Conservation (phyloP, 345 rosid genomes). For the Triadica sebifera region DNA sequence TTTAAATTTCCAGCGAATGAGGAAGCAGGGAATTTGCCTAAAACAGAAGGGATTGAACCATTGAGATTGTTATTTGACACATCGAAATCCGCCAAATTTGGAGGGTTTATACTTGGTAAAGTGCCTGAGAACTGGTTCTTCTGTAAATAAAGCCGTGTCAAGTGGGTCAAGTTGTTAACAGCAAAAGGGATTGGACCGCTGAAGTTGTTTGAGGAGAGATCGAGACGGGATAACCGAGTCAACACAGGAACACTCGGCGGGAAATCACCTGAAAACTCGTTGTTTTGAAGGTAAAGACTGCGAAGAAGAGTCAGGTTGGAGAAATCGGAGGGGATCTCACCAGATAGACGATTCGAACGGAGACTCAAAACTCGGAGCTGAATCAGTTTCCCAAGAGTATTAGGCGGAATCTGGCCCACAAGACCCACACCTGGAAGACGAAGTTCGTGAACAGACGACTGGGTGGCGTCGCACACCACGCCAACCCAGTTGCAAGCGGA, state of each 20-base stretch:
- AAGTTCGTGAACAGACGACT: slow-evolving; percentile 52
- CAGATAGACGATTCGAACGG: slow-evolving; percentile 74
- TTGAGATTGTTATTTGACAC: slow-evolving; percentile 76
- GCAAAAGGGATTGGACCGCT: slow-evolving; percentile 66
- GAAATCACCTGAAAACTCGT: slow-evolving; percentile 60
- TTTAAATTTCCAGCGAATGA: slow-evolving; percentile 68
- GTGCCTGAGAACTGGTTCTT: slow-evolving; percentile 65
- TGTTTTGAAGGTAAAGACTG: slow-evolving; percentile 67
- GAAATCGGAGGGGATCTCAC: slow-evolving; percentile 82
- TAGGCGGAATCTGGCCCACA: slow-evolving; percentile 64
- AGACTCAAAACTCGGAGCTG: slow-evolving; percentile 87
- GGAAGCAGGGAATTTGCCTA: slow-evolving; percentile 43
- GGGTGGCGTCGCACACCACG: slow-evolving; percentile 56
- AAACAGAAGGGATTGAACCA: slow-evolving; percentile 67
- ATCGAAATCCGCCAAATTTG: slow-evolving; percentile 43
- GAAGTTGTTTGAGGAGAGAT: slow-evolving; percentile 78
- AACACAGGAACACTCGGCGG: slow-evolving; percentile 57
- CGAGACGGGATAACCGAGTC: slow-evolving; percentile 63
- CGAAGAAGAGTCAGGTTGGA: slow-evolving; percentile 67
- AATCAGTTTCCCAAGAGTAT: slow-evolving; percentile 62
- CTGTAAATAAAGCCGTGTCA: slow-evolving; percentile 61
- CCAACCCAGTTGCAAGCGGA: slow-evolving; percentile 91
- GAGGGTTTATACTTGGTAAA: slow-evolving; percentile 52
- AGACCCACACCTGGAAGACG: slow-evolving; percentile 89
- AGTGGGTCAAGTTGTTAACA: slow-evolving; percentile 67